Evolutionary conservation across 441 rosid genomes (phyloP), one percentile per base, ranked within the genome.

Genomic region (Kokia cookei): DNA sequence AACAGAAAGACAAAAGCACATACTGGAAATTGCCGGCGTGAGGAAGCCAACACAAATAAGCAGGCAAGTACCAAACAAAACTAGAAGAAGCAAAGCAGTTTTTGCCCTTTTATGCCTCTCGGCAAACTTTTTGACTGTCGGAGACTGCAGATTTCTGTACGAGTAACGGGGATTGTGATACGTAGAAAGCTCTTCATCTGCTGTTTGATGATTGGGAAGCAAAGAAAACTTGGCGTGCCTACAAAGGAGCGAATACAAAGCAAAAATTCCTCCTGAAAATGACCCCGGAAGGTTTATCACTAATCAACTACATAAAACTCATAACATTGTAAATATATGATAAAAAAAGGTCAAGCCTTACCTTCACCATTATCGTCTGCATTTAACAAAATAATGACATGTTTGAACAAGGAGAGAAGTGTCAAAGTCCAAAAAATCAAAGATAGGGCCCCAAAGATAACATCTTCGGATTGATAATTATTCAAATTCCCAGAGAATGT

Each of bases 301-400:
- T 65, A 63, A 78, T 40, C 61, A 27, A 73, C 6, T 27, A 51
- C 76, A 35, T 2, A 8, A 27, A 4, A 35, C 4, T n/a, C 45
- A 37, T 15, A 45, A 14, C 64, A 61, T 40, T 48, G 69, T 43
- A 65, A 32, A 26, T 29, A 27, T 45, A 45, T 45, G 63, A 58
- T 12, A 6, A 47, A 43, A 65, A 24, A 40, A n/a, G 24, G 17
- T 64, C 47, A n/a, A 27, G 55, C 37, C 77, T 77, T 81, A 95
- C 99, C 99, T 90, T 90, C 97, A 58, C 93, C 91, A 74, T 93
- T 93, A 77, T 93, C 99, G 63, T 91, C 86, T 4, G 84, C 87
- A 74, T 74, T 82, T 77, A 93, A 76, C 79, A 87, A 84, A 78
- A 90, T 78, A 72, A 86, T 75, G 64, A 65, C 86, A 81, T 93